Evolutionary conservation across 768 basidiomycete species (phyloP).

Genomic region (Naganishia kalamii): DNA sequence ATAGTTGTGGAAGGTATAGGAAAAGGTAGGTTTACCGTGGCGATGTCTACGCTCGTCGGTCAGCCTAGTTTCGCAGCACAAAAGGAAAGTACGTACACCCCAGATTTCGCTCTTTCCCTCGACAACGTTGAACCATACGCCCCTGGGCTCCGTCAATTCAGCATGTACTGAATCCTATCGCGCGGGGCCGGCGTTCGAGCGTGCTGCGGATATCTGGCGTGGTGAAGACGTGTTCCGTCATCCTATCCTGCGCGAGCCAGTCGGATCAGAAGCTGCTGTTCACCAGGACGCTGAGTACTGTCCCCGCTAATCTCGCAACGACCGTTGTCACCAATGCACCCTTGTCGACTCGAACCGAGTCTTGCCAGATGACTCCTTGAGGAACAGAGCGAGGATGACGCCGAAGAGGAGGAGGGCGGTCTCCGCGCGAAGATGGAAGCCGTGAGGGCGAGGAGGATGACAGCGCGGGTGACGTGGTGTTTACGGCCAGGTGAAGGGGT

Average conservation of each 20-base stretch:
- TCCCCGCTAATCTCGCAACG: slow-evolving; percentile 32
- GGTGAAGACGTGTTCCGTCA: slow-evolving; percentile 29
- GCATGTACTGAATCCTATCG: neutral
- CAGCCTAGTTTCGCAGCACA: neutral
- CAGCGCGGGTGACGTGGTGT: slow-evolving; percentile 40
- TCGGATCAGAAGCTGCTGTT: slow-evolving; percentile 80
- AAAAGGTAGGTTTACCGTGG: slow-evolving; percentile 64
- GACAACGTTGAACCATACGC: slow-evolving; percentile 75
- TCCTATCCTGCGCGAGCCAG: slow-evolving; percentile 10
- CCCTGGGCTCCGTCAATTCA: slow-evolving; percentile 70
- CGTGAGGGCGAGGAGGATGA: slow-evolving; percentile 61
- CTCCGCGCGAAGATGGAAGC: slow-evolving; percentile 73
- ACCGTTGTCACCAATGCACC: slow-evolving; percentile 25
- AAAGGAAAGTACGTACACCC: slow-evolving; percentile 62
- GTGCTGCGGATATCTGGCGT: slow-evolving; percentile 44
- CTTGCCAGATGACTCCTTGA: slow-evolving; percentile 43
- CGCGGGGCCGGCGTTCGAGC: slow-evolving; percentile 10
- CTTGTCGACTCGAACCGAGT: neutral
- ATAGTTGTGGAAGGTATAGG: slow-evolving; percentile 66
- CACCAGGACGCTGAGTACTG: slow-evolving; percentile 41
- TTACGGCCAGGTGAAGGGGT: neutral
- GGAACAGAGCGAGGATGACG: slow-evolving; percentile 45
- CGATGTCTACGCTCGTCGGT: slow-evolving; percentile 54
- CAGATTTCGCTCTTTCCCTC: slow-evolving; percentile 82
- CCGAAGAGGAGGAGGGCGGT: slow-evolving; percentile 62